Conservation (phyloP, 2,329 filamentous ascomycete genomes). For the Trichoderma atroviride region DNA sequence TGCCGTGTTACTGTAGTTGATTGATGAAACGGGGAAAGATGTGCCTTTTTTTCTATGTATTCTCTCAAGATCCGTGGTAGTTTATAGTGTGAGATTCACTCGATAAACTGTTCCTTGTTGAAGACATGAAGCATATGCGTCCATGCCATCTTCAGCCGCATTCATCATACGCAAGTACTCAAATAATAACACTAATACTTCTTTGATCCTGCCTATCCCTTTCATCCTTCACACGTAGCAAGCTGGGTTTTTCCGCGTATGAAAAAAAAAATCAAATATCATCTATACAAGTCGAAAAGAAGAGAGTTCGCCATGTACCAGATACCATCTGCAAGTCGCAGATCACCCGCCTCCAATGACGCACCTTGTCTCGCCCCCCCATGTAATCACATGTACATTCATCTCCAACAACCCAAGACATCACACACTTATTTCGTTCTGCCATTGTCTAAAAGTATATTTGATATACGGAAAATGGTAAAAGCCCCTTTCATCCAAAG, state of each 20-base stretch:
- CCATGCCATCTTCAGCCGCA: neutral
- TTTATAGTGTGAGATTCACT: neutral
- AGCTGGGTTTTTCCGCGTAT: neutral
- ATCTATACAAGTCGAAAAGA: neutral
- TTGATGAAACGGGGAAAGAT: neutral
- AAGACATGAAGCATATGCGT: neutral
- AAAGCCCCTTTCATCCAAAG: neutral
- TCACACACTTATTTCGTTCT: neutral
- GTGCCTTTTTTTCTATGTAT: neutral
- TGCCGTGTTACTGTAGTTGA: neutral
- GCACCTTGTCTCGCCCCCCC: constrained; percentile 6
- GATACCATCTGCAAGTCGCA: constrained; percentile 11
- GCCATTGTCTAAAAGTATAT: neutral
- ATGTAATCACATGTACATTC: constrained; percentile 3
- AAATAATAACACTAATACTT: neutral
- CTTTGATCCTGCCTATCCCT: no score
- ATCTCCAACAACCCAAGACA: neutral
- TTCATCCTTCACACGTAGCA: neutral
- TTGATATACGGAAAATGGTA: neutral
- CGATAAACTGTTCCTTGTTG: neutral
- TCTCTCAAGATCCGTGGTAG: neutral
- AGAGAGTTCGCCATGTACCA: neutral
- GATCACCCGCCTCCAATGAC: constrained; percentile 24
- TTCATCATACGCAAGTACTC: neutral
- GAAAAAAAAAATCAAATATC: neutral